Evolutionary conservation across 2,329 filamentous ascomycete species (phyloP), one percentile per base, ranked within the genome.

Genomic region (Sphaerostilbella broomeana): DNA sequence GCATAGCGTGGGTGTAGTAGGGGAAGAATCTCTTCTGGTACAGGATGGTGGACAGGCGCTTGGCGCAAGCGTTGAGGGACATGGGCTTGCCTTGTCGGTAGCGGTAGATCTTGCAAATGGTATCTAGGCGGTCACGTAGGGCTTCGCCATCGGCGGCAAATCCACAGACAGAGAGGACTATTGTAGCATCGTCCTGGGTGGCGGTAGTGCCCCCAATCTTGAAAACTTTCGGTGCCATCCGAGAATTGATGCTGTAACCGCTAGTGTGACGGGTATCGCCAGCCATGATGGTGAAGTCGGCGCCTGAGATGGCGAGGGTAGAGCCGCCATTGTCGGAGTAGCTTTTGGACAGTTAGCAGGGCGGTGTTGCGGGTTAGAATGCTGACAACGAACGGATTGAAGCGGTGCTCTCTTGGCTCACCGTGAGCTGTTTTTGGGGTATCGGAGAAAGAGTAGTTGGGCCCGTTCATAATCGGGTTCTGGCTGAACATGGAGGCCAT

Each of bases 21-120:
- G 92, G 92, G 73, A 98, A 98, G 73, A 98, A 98, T 34, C 92
- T 86, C 72, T 97, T 97, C 64, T 81, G 75, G 72, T 98, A 98
- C 42, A 98, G 80, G 51, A 98, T 94, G 32, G 94, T 95, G 27
- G 86, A 90, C 46, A 98, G 75, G 41, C 90, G 81, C 68, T 97
- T 90, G 40, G 92, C 94, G 66, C 90, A 97, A 34, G 92, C 92
- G 56, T 86, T 83, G 57, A 97, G 84, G 48, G 79, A 83, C 83
- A 98, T 98, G 50, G 86, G 80, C 73, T 97, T 98, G 65, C 87
- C 87, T 64, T 97, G 90, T 62, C 94, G 88, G 72, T 95, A 95
- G 57, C 85, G 86, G 78, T 97, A 97, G 83, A 97, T 94, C 74
- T 95, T 97, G 73, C 94, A 92, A 58, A 95, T 79, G 48, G 86